Evolutionary conservation across 495 filamentous ascomycete species (phyloP).

Genomic region (Trichocladium uniseriatum): DNA sequence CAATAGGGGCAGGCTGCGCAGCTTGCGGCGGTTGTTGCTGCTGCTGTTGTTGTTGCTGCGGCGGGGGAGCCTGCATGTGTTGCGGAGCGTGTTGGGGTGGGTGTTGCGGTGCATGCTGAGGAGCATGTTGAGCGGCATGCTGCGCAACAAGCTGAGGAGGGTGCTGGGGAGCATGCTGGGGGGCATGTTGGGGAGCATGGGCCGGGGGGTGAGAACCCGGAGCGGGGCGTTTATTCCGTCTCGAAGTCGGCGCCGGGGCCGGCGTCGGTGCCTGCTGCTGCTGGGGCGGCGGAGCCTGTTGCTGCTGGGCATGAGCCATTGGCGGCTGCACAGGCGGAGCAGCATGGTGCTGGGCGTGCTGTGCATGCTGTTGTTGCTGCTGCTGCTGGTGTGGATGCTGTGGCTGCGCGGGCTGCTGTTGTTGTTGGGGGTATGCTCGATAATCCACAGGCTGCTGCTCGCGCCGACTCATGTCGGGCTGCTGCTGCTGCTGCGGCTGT

Average conservation of each 20-base stretch:
- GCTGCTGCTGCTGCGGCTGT: slow-evolving; percentile 16
- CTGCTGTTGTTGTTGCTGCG: slow-evolving; percentile 16
- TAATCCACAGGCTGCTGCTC: slow-evolving; percentile 33
- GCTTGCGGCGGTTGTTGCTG: slow-evolving; percentile 10
- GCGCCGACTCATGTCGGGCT: slow-evolving; percentile 36
- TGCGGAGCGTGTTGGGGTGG: slow-evolving; percentile 15
- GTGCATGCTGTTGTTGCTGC: slow-evolving; percentile 16
- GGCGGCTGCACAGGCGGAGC: slow-evolving; percentile 25
- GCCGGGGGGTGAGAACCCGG: slow-evolving; percentile 15
- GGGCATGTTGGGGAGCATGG: slow-evolving; percentile 15
- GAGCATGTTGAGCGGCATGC: slow-evolving; percentile 13
- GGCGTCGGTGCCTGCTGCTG: slow-evolving; percentile 34
- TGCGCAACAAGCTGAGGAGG: slow-evolving; percentile 11
- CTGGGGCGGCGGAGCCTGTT: slow-evolving; percentile 27
- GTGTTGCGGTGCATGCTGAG: slow-evolving; percentile 20
- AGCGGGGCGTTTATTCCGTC: slow-evolving; percentile 24
- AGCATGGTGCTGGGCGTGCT: slow-evolving; percentile 18
- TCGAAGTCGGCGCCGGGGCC: slow-evolving; percentile 23
- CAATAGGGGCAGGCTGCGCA: slow-evolving; percentile 18
- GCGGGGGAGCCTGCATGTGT: slow-evolving; percentile 7
- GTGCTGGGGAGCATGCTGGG: slow-evolving; percentile 15
- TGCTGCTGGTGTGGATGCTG: slow-evolving; percentile 19
- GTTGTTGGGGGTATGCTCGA: slow-evolving; percentile 20
- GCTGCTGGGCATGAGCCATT: slow-evolving; percentile 22
- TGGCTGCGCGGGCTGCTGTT: slow-evolving; percentile 27